Evolutionary conservation across 2,329 filamentous ascomycete genomes (phyloP), one percentile per base, ranked within the genome.

Genomic region (Colletotrichum sp.): DNA sequence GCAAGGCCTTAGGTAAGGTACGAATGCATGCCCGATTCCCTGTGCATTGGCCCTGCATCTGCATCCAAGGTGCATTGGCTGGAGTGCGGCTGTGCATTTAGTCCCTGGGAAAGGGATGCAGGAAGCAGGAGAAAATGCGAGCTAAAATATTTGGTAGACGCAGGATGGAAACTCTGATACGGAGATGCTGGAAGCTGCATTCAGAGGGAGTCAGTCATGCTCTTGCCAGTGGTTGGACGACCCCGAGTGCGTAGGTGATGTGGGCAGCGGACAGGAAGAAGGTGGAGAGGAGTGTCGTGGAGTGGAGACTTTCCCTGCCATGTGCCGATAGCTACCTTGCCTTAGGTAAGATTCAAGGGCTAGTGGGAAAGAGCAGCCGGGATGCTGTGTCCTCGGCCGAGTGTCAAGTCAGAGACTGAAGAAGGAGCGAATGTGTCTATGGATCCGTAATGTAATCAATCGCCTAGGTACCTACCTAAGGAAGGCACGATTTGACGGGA

Each of bases 61-160:
- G 72, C 34, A 36, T 36, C 8, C 63, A 63, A 52, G 24, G 18
- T 70, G 68, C 52, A 59, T 72, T 68, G 55, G 57, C 39, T 32
- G 26, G 57, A 69, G 55, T 34, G 72, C 72, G 72, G 72, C 69
- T 36, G 69, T 76, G 69, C 63, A 62, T 36, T 32, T 49, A 64
- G 69, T 72, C n/a, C 69, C 65, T 30, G 69, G 39, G 39, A 70
- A 62, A 72, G 36, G 62, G 69, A 75, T 71, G 68, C 39, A 39
- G 70, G 69, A 34, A 34, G 64, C 34, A 67, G 62, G 60, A 62
- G 36, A 64, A 39, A 36, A 55, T 70, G 32, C 69, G 66, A 74
- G 71, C 71, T 71, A 74, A 74, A 69, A 30, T 63, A 18, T 60
- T 71, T 32, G 67, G 59, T 66, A 44, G n/a, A 36, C 21, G 18